Conservation (phyloP, 1,139 yeast species). For the Kodamaea sp. region DNA sequence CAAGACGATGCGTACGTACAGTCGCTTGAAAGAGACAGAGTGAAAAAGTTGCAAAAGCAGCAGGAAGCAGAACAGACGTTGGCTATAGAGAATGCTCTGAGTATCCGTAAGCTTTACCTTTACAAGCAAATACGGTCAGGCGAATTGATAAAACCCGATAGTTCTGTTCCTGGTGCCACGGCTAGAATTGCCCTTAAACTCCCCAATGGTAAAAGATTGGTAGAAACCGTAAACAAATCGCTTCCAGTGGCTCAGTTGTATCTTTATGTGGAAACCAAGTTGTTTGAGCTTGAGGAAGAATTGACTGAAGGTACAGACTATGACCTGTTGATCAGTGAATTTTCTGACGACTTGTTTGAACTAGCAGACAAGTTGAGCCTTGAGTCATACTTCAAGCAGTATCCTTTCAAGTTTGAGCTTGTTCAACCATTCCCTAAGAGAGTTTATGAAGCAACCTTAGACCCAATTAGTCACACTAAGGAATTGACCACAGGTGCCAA, state of each 20-base stretch:
- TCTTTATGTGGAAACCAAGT: slow-evolving; percentile 56
- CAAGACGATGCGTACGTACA: slow-evolving; percentile 59
- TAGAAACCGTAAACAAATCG: slow-evolving; percentile 52
- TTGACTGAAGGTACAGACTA: slow-evolving; percentile 1
- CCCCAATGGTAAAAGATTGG: slow-evolving; percentile 61
- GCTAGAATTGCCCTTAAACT: slow-evolving; percentile 37
- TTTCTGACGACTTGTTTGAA: slow-evolving; percentile 14
- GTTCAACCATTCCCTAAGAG: slow-evolving; percentile 48
- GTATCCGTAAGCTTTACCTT: slow-evolving; percentile 4
- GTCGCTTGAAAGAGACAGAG: slow-evolving; percentile 48
- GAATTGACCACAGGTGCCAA: slow-evolving; percentile 43
- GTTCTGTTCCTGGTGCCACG: neutral
- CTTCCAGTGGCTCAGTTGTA: slow-evolving; percentile 63
- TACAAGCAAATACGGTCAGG: slow-evolving; percentile 1
- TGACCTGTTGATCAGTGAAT: slow-evolving; percentile 14
- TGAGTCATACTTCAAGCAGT: slow-evolving; percentile 24
- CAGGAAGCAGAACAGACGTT: slow-evolving; percentile 11
- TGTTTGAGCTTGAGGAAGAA: slow-evolving; percentile 17
- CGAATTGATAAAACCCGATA: slow-evolving; percentile 4
- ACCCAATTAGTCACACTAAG: slow-evolving; percentile 21
- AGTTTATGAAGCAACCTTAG: slow-evolving; percentile 22
- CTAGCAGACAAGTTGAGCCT: slow-evolving; percentile 8
- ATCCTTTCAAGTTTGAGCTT: slow-evolving; percentile 39
- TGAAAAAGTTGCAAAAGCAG: slow-evolving; percentile 36
- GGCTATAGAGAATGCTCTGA: slow-evolving; percentile 5